A percentile compares a stretch with the other conserved stretches of the same genome.
phyloP scores from a whole-genome alignment of 768 basidiomycete genomes.

The Tricholoma terreum region DNA sequence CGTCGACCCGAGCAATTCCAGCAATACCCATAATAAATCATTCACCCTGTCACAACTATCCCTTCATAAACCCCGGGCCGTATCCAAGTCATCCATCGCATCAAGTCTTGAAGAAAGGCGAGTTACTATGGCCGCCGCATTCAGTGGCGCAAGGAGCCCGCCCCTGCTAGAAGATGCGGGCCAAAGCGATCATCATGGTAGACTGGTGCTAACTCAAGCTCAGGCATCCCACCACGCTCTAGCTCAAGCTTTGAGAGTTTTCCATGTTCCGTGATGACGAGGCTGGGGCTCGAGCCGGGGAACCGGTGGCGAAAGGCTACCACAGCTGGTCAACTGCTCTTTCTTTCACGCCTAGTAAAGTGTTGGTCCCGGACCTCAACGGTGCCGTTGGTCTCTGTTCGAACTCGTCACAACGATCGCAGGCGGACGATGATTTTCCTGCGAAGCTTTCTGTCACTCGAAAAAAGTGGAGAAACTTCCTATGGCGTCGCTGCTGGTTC shows the following conservation, averaged over 20 bases:
- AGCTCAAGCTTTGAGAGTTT: neutral
- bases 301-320: no score
- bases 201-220: slow-evolving; percentile 10
- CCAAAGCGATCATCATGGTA: neutral
- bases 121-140: neutral
- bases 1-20: slow-evolving; percentile 1
- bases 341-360: neutral
- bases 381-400: neutral
- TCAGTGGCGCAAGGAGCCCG: neutral
- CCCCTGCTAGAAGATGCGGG: neutral
- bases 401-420: slow-evolving; percentile 3
- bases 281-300: neutral
- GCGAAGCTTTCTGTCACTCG: slow-evolving; percentile 5
- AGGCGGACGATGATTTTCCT: slow-evolving; percentile 1
- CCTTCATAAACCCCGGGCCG: slow-evolving; percentile 32
- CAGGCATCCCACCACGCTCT: neutral
- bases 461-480: slow-evolving; percentile 2
- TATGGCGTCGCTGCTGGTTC: neutral
- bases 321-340: no score
- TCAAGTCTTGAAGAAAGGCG: slow-evolving; percentile 23
- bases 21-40: slow-evolving; percentile 15
- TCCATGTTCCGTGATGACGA: neutral
- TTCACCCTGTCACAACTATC: slow-evolving; percentile 54
- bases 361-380: neutral
- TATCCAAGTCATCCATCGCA: slow-evolving; percentile 9